Evolutionary conservation across 306 rosid species (phyloP), one percentile per base, ranked within the genome.

Genomic region (Cucumis hystrix): DNA sequence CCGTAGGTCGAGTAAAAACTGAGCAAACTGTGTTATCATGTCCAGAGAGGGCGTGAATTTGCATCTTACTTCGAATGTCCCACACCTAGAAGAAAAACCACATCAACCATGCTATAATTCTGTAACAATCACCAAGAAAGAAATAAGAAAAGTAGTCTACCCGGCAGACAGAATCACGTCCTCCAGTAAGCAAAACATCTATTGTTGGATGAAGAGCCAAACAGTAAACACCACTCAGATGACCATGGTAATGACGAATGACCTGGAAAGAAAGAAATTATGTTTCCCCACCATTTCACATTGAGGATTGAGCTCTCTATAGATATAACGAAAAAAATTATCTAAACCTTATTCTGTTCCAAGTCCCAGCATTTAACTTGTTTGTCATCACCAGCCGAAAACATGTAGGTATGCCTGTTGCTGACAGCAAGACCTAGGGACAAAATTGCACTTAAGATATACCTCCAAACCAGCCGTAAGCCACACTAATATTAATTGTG

Each of bases 341-440:
- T 66, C 78, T 71, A 74, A 37, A 95, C 99, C 92, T 95, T 95
- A 79, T 95, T 95, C 89, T 95, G 99, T 72, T 95, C 99, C 79
- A 95, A 97, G 84, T 95, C 99, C 99, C 99, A 95, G 83, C 99
- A 95, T 91, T 95, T 95, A 52, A 95, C 99, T 89, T 88, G 97
- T 72, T 95, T 95, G 80, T 95, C 99, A 12, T 95, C 99, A 78
- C 99, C 99, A 51, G 97, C 97, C 83, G 99, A 95, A 76, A 95
- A 95, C 99, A 95, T 95, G 82, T 92, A 92, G 8, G 99, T 95
- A 82, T 95, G 99, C 76, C 80, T 95, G 82, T 52, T 73, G 86
- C 99, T 95, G 76, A 95, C 83, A 79, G 97, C 97, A 78, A 95
- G 99, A 80, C 99, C 99, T 95, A 86, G 60, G 43, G 80, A 68